A percentile compares a stretch with the other conserved stretches of the same genome.
Evolutionary conservation across 2,329 filamentous ascomycete species (phyloP).

Genomic region (Penicillium capsulatum): DNA sequence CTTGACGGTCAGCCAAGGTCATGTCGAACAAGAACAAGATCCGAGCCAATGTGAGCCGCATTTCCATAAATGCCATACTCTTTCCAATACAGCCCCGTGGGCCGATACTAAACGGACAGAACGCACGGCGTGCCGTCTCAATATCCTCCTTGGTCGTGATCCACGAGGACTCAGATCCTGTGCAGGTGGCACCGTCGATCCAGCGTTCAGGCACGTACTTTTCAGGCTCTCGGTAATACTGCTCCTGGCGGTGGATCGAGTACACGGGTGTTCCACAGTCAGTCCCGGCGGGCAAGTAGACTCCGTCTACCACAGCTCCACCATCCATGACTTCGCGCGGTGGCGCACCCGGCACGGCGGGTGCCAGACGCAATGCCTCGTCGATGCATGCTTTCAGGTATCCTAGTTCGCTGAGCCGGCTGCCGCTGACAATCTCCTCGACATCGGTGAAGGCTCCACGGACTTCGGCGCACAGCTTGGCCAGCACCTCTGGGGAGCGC

Average conservation of each 20-base stretch:
- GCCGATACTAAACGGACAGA: slow-evolving; percentile 57
- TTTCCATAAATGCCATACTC: slow-evolving; percentile 43
- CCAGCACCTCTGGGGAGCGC: slow-evolving; percentile 30
- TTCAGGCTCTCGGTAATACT: slow-evolving; percentile 59
- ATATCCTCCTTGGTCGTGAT: slow-evolving; percentile 49
- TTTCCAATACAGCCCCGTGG: slow-evolving; percentile 43
- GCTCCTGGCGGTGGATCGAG: slow-evolving; percentile 62
- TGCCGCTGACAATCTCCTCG: slow-evolving; percentile 37
- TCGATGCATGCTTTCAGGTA: slow-evolving; percentile 43
- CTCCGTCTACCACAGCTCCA: slow-evolving; percentile 36
- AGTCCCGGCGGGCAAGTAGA: slow-evolving; percentile 48
- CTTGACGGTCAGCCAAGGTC: slow-evolving; percentile 30
- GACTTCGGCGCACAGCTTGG: slow-evolving; percentile 34
- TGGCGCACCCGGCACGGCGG: slow-evolving; percentile 37
- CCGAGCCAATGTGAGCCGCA: slow-evolving; percentile 38
- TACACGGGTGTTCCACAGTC: slow-evolving; percentile 65
- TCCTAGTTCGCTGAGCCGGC: slow-evolving; percentile 33
- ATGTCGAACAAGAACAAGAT: slow-evolving; percentile 41
- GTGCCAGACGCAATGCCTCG: slow-evolving; percentile 40
- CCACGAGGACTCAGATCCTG: slow-evolving; percentile 35
- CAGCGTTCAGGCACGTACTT: slow-evolving; percentile 62
- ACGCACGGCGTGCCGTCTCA: slow-evolving; percentile 59
- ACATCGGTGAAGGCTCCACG: slow-evolving; percentile 33
- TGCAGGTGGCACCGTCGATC: slow-evolving; percentile 49
- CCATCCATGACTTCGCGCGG: slow-evolving; percentile 39